phyloP scores from a whole-genome alignment of 2,329 filamentous ascomycete genomes.

The Cordyceps militaris region DNA sequence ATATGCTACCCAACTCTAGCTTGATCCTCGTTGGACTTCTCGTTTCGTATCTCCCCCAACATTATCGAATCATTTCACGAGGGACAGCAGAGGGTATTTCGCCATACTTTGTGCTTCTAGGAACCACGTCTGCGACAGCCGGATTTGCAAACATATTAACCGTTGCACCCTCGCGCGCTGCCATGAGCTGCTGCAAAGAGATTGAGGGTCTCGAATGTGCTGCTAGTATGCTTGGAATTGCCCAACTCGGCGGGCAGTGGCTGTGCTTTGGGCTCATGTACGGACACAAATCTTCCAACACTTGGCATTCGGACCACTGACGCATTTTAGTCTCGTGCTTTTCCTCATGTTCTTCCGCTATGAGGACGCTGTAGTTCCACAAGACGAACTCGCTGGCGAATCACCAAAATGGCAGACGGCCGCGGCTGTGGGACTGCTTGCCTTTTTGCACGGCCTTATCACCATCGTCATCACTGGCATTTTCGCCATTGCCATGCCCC shows the following conservation, averaged over 20 bases:
- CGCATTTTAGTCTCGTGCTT: conserved; percentile 65
- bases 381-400: conserved; percentile 42
- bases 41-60: conserved; percentile 89
- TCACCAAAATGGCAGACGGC: conserved; percentile 72
- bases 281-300: conserved; percentile 25
- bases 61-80: conserved; percentile 80
- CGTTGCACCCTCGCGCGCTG: conserved; percentile 72
- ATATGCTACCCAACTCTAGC: conserved; percentile 26
- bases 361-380: conserved; percentile 42
- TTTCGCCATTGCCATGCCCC: conserved; percentile 56
- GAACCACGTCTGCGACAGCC: conserved; percentile 79
- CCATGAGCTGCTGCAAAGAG: conserved; percentile 79
- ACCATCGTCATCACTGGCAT: conserved; percentile 62
- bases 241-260: conserved; percentile 89
- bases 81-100: conserved; percentile 90
- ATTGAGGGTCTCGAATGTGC: conserved; percentile 77
- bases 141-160: conserved; percentile 90
- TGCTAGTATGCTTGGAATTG: conserved; percentile 78
- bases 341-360: conserved; percentile 91
- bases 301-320: conserved; percentile 17
- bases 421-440: conserved; percentile 63
- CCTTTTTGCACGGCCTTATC: conserved; percentile 67
- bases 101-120: conserved; percentile 91
- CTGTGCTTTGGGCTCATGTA: conserved; percentile 88
- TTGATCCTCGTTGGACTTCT: conserved; percentile 82